These are phyloP conservation scores for Aphanomyces stellatus DNA, from an alignment of 352 stramenopile species.

Conservation along the genomic window DNA sequence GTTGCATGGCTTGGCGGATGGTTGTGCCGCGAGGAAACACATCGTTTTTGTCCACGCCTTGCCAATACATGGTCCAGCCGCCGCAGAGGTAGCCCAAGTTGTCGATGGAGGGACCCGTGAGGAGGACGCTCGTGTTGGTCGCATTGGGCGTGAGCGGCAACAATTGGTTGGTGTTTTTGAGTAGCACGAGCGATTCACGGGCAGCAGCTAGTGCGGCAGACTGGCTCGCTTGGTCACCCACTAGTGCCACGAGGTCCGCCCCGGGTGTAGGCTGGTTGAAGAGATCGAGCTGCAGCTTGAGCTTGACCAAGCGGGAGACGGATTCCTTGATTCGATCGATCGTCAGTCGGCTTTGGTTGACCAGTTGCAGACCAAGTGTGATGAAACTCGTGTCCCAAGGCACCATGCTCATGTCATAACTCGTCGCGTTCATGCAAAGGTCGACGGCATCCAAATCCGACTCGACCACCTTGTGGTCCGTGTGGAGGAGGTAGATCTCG, in stretches of 20 bases:
- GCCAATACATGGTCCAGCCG: constrained; percentile 32
- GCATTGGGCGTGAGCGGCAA: constrained; percentile 14
- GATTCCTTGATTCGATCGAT: background rate
- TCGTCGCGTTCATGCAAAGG: constrained; percentile 45
- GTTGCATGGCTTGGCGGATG: constrained; percentile 27
- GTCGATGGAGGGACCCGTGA: constrained; percentile 27
- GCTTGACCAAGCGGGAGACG: constrained; percentile 8
- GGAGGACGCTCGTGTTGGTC: constrained; percentile 12
- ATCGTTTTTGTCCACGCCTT: constrained; percentile 27
- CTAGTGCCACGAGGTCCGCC: background rate
- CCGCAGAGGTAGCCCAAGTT: constrained; percentile 31
- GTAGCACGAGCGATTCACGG: constrained; percentile 21
- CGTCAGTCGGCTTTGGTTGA: constrained; percentile 23
- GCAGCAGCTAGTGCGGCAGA: background rate
- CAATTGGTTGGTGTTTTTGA: constrained; percentile 19
- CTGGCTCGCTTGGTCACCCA: background rate
- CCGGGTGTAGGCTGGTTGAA: constrained; percentile 1
- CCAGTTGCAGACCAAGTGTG: constrained; percentile 20
- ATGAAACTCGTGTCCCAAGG: constrained; percentile 30
- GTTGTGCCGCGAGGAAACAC: constrained; percentile 30
- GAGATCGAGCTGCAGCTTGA: constrained; percentile 15
- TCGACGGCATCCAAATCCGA: constrained; percentile 43
- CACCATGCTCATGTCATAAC: constrained; percentile 81
- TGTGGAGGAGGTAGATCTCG: constrained; percentile 86
- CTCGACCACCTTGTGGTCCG: constrained; percentile 45